phyloP scores from a whole-genome alignment of 768 basidiomycete species.

The Termitomyces titanicus region DNA sequence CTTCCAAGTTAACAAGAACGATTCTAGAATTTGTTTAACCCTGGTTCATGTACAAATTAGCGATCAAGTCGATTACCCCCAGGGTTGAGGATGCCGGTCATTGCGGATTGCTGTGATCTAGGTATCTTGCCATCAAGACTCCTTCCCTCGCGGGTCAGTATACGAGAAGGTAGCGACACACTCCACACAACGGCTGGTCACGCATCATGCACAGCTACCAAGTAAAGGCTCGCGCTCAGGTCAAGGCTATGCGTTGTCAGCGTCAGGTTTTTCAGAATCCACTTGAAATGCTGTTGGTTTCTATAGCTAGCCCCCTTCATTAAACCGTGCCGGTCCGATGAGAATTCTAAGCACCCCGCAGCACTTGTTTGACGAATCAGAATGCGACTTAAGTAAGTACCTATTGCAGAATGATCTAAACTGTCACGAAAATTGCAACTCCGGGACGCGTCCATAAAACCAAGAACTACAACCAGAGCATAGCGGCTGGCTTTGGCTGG shows the following conservation, averaged over 20 bases:
- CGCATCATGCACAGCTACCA: not conserved
- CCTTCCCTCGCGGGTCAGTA: not conserved
- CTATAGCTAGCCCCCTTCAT: not conserved
- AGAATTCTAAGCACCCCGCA: not conserved
- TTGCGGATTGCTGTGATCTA: slow-evolving; percentile 37
- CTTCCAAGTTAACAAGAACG: no score
- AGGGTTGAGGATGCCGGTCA: not conserved
- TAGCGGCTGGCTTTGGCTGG: not conserved
- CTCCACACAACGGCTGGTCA: not conserved
- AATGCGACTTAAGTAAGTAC: no score
- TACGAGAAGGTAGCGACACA: not conserved
- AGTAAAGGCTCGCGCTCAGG: not conserved
- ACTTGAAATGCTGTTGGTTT: not conserved
- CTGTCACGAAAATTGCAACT: not conserved
- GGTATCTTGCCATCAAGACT: not conserved
- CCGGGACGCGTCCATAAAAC: slow-evolving; percentile 34
- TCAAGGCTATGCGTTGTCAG: not conserved
- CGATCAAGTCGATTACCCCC: no score
- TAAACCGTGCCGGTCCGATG: not conserved
- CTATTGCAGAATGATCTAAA: not conserved
- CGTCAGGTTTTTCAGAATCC: not conserved
- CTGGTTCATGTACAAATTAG: not conserved
- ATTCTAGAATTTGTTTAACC: not conserved
- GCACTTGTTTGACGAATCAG: not conserved
- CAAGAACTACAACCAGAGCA: not conserved